phyloP scores from a whole-genome alignment of 1,139 yeast species.

The Candida frijolesensis region DNA sequence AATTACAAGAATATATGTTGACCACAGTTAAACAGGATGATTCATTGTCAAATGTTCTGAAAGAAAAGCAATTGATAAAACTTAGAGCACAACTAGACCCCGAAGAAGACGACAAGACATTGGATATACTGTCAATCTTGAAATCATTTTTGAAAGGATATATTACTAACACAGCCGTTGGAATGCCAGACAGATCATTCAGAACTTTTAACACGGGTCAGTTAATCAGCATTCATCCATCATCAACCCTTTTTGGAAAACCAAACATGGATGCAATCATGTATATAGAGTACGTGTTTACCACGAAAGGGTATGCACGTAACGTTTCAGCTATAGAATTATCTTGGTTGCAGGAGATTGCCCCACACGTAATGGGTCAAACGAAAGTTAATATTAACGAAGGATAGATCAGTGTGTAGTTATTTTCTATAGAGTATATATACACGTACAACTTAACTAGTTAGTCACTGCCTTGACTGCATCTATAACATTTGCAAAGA shows the following conservation, averaged over 20 bases:
- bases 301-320: constrained; percentile 91
- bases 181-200: constrained; percentile 93
- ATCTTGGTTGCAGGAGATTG: constrained; percentile 84
- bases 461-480: not conserved
- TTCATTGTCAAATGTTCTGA: constrained; percentile 27
- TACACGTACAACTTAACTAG: not conserved
- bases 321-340: constrained; percentile 82
- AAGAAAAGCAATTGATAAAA: constrained; percentile 28
- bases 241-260: constrained; percentile 83
- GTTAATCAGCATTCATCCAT: constrained; percentile 86
- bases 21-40: constrained; percentile 45
- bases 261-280: constrained; percentile 79
- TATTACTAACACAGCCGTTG: constrained; percentile 84
- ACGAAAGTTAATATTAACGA: constrained; percentile 27
- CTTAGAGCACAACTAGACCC: constrained; percentile 32
- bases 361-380: constrained; percentile 65
- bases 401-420: not conserved
- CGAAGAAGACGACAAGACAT: constrained; percentile 25
- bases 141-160: constrained; percentile 83
- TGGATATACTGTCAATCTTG: constrained; percentile 62
- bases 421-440: not conserved
- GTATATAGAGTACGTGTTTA: constrained; percentile 93
- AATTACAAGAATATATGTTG: constrained; percentile 71
- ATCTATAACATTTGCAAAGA: constrained; percentile 60
- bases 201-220: constrained; percentile 82